Conservation (phyloP, 2,329 filamentous ascomycete species). For the Colletotrichum tropicicola region DNA sequence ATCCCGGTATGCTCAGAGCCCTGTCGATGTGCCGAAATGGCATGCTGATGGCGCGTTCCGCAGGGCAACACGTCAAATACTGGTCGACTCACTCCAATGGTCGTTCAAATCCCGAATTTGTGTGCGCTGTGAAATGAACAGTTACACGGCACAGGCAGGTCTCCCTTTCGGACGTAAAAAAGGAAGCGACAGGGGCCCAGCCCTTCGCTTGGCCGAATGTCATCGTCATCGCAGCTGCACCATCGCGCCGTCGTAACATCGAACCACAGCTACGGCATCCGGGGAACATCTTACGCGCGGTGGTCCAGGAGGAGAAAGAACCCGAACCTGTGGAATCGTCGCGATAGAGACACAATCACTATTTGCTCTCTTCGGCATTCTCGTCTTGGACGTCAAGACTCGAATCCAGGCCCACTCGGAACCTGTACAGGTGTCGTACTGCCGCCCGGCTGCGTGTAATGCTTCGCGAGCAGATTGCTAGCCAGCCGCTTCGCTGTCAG, state of each 20-base stretch:
- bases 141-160: background rate
- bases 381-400: slow-evolving; percentile 20
- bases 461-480: background rate
- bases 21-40: background rate
- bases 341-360: background rate
- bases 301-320: background rate
- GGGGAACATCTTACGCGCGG: background rate
- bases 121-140: slow-evolving; percentile 4
- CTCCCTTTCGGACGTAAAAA: slow-evolving; percentile 24
- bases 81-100: background rate
- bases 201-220: slow-evolving; percentile 13
- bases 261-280: background rate
- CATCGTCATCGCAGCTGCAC: slow-evolving; percentile 22
- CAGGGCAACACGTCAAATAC: background rate
- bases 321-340: background rate
- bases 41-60: background rate
- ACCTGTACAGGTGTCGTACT: background rate
- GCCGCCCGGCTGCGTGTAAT: background rate
- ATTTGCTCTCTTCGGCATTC: background rate
- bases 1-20: background rate
- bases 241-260: slow-evolving; percentile 7
- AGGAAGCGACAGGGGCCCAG: background rate
- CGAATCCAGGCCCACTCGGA: background rate
- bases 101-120: background rate
- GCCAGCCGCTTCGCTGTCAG: background rate